Conservation (phyloP, 2,329 filamentous ascomycete genomes). For the Paecilomyces dactylethromorphus region DNA sequence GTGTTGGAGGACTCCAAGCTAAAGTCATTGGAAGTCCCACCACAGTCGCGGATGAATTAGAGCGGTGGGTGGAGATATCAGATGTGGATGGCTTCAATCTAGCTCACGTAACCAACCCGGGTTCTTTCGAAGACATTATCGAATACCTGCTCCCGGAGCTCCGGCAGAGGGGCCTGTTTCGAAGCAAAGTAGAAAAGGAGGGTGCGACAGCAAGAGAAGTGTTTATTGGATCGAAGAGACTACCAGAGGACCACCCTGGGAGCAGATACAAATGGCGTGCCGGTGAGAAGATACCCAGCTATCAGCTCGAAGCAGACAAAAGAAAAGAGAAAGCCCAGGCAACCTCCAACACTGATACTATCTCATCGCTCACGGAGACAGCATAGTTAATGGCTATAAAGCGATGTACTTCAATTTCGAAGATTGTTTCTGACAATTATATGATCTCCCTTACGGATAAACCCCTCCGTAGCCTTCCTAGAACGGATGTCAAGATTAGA, state of each 20-base stretch:
- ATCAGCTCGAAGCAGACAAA: neutral
- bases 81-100: slow-evolving; percentile 32
- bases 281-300: neutral
- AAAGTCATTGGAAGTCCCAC: slow-evolving; percentile 29
- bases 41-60: slow-evolving; percentile 31
- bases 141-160: slow-evolving; percentile 27
- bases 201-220: neutral
- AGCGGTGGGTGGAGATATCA: slow-evolving; percentile 27
- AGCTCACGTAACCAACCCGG: slow-evolving; percentile 26
- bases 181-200: slow-evolving; percentile 7
- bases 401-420: too few species aligned
- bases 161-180: slow-evolving; percentile 30
- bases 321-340: slow-evolving; percentile 17
- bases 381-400: too few species aligned
- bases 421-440: too few species aligned
- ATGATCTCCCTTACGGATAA: too few species aligned
- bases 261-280: neutral
- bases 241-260: neutral
- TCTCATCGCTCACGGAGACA: too few species aligned
- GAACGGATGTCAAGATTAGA: too few species aligned
- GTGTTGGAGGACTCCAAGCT: slow-evolving; percentile 26
- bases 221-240: neutral
- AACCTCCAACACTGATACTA: too few species aligned
- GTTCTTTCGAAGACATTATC: slow-evolving; percentile 31
- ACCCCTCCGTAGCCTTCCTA: too few species aligned